Evolutionary conservation across 164 flowering plant species (phyloP), one percentile per base, ranked within the genome.

Genomic region (Hamamelis virginiana): DNA sequence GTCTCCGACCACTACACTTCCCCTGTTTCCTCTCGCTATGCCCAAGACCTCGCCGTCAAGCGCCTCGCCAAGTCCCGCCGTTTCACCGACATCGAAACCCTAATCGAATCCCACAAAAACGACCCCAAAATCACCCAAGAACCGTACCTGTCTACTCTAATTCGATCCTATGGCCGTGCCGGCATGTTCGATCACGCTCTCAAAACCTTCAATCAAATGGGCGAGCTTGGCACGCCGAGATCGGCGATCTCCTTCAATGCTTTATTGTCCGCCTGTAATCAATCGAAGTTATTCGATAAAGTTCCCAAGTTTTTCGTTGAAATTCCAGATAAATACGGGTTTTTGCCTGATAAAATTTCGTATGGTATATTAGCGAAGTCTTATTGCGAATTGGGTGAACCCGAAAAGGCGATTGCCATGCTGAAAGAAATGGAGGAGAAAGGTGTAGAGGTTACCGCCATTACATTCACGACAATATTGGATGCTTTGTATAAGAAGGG

Each of bases 181-280:
- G 92, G 94, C 8, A 94, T 94, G 98, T 80, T 80, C 55, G 89
- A 90, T 50, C 91, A 85, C 27, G 98, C 96, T 10, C 58, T 85
- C 68, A 72, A 67, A 22, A 85, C 89, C 1, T 91, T 73, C 72
- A 45, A 85, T 38, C 85, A 92, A 47, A 92, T 92, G 91, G 86
- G 86, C 4, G 81, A 78, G 57, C 71, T 89, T 1, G 88, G 90
- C 55, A 83, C 92, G 5, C 89, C 86, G 0, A 73, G 96, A 55
- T 80, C 96, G 0, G 69, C 73, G 0, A 18, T 82, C 12, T 91
- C 98, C 23, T 91, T 94, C 72, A 94, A 91, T 55, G 88, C 91
- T 4, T 67, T 94, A 6, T 66, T 94, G 19, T n/a, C 75, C 0
- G 94, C 98, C 28, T 87, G 85, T 58, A 80, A 71, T 60, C 47